These are phyloP conservation scores for Marchantia paleacea DNA, from an alignment of 225 moss, liverwort and hornwort genomes.

Conservation along the genomic window DNA sequence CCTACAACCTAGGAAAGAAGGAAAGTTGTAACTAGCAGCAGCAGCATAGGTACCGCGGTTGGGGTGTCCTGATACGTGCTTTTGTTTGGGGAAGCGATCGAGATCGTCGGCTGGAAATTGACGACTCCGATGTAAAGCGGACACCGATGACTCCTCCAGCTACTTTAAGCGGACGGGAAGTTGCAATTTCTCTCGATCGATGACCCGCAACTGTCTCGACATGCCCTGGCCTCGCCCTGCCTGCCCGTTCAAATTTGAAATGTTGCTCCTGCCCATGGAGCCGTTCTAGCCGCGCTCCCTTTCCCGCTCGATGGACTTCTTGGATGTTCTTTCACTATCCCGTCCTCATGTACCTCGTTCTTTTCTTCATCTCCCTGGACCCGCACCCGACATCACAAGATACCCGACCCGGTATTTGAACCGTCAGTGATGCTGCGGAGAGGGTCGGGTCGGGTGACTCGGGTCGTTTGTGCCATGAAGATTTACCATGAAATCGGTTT, in stretches of 20 bases:
- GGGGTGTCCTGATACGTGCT: not conserved
- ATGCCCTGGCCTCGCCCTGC: not conserved
- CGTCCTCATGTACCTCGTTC: no score
- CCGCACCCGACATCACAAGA: no score
- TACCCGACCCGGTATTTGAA: no score
- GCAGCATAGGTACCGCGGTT: constrained; percentile 3
- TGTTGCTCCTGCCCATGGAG: not conserved
- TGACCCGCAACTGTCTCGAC: not conserved
- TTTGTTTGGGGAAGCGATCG: not conserved
- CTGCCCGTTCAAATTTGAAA: constrained; percentile 12
- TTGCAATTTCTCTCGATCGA: not conserved
- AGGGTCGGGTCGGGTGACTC: no score
- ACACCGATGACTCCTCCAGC: not conserved
- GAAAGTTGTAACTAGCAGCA: constrained; percentile 3
- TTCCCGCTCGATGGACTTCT: not conserved
- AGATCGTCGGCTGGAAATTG: not conserved
- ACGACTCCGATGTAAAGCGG: not conserved
- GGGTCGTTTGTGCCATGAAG: no score
- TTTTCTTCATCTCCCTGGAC: not conserved
- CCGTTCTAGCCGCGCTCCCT: not conserved
- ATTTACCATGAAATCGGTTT: no score
- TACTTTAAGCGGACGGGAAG: not conserved
- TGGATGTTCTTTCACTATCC: not conserved
- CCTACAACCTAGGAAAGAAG: not conserved
- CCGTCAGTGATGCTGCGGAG: no score